These are phyloP conservation scores for Trichosporon asahii DNA, from an alignment of 1,284 basidiomycete genomes.

Conservation along the genomic window DNA sequence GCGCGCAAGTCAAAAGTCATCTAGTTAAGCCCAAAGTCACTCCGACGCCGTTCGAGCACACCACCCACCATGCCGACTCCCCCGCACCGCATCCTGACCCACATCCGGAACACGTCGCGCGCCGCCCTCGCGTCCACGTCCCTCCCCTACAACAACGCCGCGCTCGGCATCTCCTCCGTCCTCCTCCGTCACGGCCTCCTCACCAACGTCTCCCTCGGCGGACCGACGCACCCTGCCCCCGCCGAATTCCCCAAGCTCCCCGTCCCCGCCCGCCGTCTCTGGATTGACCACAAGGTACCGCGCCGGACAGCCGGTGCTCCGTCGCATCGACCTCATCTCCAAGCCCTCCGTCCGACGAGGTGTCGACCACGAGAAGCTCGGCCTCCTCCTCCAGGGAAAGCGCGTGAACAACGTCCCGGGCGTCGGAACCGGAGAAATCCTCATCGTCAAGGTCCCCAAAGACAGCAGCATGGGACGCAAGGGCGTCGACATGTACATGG, in stretches of 20 bases:
- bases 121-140: conserved; percentile 45
- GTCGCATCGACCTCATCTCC: conserved; percentile 42
- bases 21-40: not conserved
- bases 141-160: conserved; percentile 44
- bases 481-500: conserved; percentile 40
- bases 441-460: conserved; percentile 41
- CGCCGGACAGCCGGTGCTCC: conserved; percentile 47
- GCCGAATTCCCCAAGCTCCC: conserved; percentile 36
- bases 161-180: conserved; percentile 46
- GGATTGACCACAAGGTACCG: conserved; percentile 50
- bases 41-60: not conserved
- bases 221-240: conserved; percentile 41
- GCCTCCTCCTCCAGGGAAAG: conserved; percentile 44
- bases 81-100: conserved; percentile 47
- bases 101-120: conserved; percentile 47
- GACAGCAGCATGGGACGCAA: conserved; percentile 25
- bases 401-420: conserved; percentile 47
- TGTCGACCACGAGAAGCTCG: conserved; percentile 42
- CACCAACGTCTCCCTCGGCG: conserved; percentile 46
- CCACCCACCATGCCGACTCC: conserved; percentile 29
- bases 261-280: conserved; percentile 38
- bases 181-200: conserved; percentile 50
- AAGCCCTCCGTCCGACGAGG: conserved; percentile 43
- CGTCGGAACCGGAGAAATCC: conserved; percentile 48
- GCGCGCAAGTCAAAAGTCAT: not conserved